Evolutionary conservation across 805 yeast genomes (phyloP).

Genomic region (Schwanniomyces pseudopolymorphus): DNA sequence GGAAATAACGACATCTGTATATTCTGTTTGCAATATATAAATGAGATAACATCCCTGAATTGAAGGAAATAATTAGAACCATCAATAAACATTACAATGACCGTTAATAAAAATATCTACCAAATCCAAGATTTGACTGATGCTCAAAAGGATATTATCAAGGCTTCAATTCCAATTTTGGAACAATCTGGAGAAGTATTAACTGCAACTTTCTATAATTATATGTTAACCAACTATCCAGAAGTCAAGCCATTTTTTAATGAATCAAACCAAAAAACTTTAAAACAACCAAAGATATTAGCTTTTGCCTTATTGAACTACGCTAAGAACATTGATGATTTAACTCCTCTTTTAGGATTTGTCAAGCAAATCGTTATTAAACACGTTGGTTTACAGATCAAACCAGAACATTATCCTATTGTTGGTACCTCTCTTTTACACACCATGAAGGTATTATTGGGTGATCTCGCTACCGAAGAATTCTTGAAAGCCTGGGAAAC

Average conservation of each 20-base stretch:
- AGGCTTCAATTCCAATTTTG: slow-evolving; percentile 55
- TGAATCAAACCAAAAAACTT: slow-evolving; percentile 51
- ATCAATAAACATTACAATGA: background rate
- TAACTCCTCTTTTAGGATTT: slow-evolving; percentile 50
- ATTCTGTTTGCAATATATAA: background rate
- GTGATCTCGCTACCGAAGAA: slow-evolving; percentile 58
- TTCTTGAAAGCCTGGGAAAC: slow-evolving; percentile 63
- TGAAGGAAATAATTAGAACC: background rate
- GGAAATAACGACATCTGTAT: background rate
- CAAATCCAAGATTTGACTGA: slow-evolving; percentile 26
- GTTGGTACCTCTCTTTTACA: slow-evolving; percentile 59
- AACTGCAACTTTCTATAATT: slow-evolving; percentile 53
- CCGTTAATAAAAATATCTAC: slow-evolving; percentile 14
- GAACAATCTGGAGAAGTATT: slow-evolving; percentile 54
- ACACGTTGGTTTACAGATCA: slow-evolving; percentile 63
- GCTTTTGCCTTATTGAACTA: slow-evolving; percentile 62
- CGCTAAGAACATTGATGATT: slow-evolving; percentile 61
- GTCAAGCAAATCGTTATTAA: slow-evolving; percentile 62
- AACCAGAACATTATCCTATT: slow-evolving; percentile 64
- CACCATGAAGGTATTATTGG: slow-evolving; percentile 55
- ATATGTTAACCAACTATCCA: slow-evolving; percentile 54
- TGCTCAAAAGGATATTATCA: slow-evolving; percentile 32
- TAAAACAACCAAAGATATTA: slow-evolving; percentile 61
- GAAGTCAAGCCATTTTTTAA: slow-evolving; percentile 64
- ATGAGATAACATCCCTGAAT: background rate